A percentile compares a stretch with the other conserved stretches of the same genome.
These are phyloP conservation scores for Holtermanniella nyarrowii DNA, from an alignment of 768 basidiomycete genomes.

Conservation along the genomic window DNA sequence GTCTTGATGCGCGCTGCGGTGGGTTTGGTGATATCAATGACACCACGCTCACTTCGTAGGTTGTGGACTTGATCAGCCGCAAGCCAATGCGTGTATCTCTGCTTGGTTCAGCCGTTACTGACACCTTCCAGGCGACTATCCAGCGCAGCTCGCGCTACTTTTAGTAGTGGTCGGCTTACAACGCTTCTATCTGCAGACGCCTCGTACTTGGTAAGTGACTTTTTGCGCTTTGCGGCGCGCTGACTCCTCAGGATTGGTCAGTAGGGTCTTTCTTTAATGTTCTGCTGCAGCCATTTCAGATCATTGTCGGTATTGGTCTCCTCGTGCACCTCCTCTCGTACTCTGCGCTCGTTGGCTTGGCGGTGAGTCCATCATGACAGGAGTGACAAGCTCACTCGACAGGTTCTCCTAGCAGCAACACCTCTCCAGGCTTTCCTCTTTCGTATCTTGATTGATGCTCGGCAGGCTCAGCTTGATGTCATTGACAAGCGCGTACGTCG, in stretches of 20 bases:
- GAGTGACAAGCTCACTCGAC: background rate
- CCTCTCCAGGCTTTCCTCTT: conserved; percentile 53
- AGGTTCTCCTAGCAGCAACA: conserved; percentile 49
- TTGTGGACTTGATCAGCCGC: conserved; percentile 50
- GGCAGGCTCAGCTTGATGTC: conserved; percentile 46
- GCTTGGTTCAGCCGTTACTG: background rate
- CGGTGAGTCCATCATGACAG: conserved; percentile 10
- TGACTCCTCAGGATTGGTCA: conserved; percentile 11
- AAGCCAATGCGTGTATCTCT: conserved; percentile 48
- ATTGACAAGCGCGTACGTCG: conserved; percentile 60
- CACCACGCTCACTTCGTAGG: too few species aligned
- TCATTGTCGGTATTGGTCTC: conserved; percentile 54
- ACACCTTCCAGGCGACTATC: conserved; percentile 47
- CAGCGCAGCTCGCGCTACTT: conserved; percentile 50
- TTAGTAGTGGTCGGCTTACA: conserved; percentile 57
- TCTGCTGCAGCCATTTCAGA: conserved; percentile 50
- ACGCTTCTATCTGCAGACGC: conserved; percentile 61
- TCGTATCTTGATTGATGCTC: conserved; percentile 32
- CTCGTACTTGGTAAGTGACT: conserved; percentile 47
- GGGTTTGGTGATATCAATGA: too few species aligned
- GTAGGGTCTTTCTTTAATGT: conserved; percentile 9
- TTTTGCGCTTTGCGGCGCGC: conserved; percentile 36
- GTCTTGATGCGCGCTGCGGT: background rate
- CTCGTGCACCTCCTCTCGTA: conserved; percentile 59
- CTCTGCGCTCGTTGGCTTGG: conserved; percentile 53